These are phyloP conservation scores for Liquidambar formosana DNA, from an alignment of 164 flowering plant species.

Conservation along the genomic window DNA sequence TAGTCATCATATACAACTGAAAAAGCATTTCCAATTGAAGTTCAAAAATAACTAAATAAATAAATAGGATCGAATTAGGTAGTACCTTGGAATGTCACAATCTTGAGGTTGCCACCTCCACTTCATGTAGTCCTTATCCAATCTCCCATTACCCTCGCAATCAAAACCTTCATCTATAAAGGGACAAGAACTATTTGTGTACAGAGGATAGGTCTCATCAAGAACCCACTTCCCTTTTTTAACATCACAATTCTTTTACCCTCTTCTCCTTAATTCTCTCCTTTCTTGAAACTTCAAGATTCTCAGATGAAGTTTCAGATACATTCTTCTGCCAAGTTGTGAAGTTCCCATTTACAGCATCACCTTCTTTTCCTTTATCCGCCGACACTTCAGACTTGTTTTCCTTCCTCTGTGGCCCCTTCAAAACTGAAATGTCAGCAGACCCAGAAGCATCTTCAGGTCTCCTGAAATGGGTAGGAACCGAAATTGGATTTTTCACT, in stretches of 20 bases:
- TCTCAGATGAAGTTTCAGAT: slow-evolving; percentile 2
- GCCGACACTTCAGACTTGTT: slow-evolving; percentile 4
- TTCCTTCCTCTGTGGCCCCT: slow-evolving; percentile 12
- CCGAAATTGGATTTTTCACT: slow-evolving; percentile 24
- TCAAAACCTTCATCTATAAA: slow-evolving; percentile 88
- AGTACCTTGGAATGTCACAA: slow-evolving; percentile 83
- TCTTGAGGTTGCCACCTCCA: slow-evolving; percentile 93
- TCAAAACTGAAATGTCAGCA: slow-evolving; percentile 14
- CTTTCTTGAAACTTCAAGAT: neutral
- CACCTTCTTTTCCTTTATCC: slow-evolving; percentile 1
- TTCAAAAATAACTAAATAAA: neutral
- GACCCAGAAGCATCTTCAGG: slow-evolving; percentile 28
- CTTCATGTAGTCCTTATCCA: slow-evolving; percentile 70
- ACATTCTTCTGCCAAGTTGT: slow-evolving; percentile 6
- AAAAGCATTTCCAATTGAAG: neutral
- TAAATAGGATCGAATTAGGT: neutral
- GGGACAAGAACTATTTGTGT: slow-evolving; percentile 68
- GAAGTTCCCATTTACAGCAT: slow-evolving; percentile 2
- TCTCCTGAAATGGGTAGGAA: slow-evolving; percentile 29
- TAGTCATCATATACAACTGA: neutral
- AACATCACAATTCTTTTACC: slow-evolving; percentile 56
- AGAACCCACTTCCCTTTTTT: slow-evolving; percentile 76
- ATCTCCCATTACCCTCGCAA: slow-evolving; percentile 81
- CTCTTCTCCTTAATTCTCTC: slow-evolving; percentile 26
- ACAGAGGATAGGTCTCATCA: slow-evolving; percentile 84